Evolutionary conservation across 257 asterid genomes (phyloP), one percentile per base, ranked within the genome.

Genomic region (Jacaranda copaia): DNA sequence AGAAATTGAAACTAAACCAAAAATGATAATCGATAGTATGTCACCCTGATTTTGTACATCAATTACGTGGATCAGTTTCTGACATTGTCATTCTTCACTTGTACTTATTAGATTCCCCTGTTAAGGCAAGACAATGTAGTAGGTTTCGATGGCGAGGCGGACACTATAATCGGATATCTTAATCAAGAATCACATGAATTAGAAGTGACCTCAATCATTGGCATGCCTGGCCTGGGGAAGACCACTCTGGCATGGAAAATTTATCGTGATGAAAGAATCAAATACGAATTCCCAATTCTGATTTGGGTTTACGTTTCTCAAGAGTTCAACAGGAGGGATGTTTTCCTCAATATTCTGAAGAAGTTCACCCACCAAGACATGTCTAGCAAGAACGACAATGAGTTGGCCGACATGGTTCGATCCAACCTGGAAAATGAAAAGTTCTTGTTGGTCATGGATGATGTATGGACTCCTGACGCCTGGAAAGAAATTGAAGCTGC

Each of bases 381-480:
- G 80, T 66, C 58, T 13, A 18, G 36, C 4, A 55, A 43, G 39
- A 38, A 62, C 1, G 83, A 77, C 39, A 62, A 42, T 0, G 85
- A 81, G 5, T 64, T 87, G 72, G 78, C 75, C 8, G 39, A 48
- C 9, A 53, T 43, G 20, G 71, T 82, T 5, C 14, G 20, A 4
- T 45, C 35, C 3, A 35, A 15, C 58, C 80, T 83, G 32, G 77
- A 66, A 62, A 57, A 52, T 18, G 76, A 73, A 6, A 82, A 76
- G 4, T 87, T 77, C 72, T 67, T 87, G 53, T 32, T 84, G 5
- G 83, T 85, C 61, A n/a, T 87, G 80, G 91, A 87, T 57, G 89
- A 87, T 64, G 86, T 87, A 35, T 85, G 92, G 92, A 77, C 80
- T 0, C 55, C 16, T 8, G 84, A 65, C 0, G 80, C 83, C 67